Conservation (phyloP, 805 yeast species). For the Wickerhamiella sorbophila region DNA sequence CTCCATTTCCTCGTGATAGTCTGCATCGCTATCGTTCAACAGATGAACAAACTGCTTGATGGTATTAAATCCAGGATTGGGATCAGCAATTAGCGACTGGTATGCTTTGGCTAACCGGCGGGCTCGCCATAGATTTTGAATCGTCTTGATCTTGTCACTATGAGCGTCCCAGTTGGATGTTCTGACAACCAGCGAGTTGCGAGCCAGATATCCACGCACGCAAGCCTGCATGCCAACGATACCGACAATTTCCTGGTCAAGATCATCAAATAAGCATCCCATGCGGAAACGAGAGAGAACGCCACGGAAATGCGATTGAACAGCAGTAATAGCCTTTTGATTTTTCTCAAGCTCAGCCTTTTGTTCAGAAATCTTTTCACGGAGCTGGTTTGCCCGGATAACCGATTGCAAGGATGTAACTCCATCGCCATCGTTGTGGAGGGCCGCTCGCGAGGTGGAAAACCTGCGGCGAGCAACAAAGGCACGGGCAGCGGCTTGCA, state of each 20-base stretch:
- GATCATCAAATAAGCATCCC: constrained; percentile 22
- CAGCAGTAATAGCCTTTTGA: constrained; percentile 12
- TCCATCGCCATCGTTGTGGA: background rate
- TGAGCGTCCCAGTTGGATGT: constrained; percentile 40
- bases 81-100: constrained; percentile 48
- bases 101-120: constrained; percentile 59
- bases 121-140: constrained; percentile 65
- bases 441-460: background rate
- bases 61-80: constrained; percentile 65
- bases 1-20: constrained; percentile 59
- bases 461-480: constrained; percentile 3
- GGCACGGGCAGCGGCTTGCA: constrained; percentile 7
- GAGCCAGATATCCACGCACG: constrained; percentile 23
- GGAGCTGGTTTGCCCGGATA: constrained; percentile 14
- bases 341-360: constrained; percentile 2
- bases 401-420: constrained; percentile 13
- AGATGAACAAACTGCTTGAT: constrained; percentile 65
- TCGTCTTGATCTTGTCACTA: constrained; percentile 43
- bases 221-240: constrained; percentile 24
- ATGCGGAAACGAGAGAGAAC: constrained; percentile 24
- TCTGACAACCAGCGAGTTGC: constrained; percentile 18
- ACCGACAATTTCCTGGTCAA: constrained; percentile 22
- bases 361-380: constrained; percentile 9
- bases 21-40: constrained; percentile 56
- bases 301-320: constrained; percentile 29